Evolutionary conservation across 2,329 filamentous ascomycete species (phyloP).

Genomic region (Diaporthe citrichinensis): DNA sequence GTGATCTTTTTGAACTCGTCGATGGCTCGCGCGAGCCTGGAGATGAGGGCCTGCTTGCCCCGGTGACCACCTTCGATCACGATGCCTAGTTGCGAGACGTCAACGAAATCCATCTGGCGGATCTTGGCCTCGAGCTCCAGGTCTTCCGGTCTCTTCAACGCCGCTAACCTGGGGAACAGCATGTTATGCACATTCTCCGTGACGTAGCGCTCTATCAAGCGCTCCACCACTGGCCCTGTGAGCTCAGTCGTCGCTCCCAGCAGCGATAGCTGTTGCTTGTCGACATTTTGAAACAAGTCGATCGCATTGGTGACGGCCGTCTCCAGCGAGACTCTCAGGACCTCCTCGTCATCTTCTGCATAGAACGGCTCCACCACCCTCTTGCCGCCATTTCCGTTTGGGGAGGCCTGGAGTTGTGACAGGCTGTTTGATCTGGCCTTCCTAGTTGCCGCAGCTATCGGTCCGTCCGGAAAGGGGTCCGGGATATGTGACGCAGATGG

Average conservation of each 20-base stretch:
- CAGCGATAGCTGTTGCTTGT: conserved; percentile 93
- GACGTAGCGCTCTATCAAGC: conserved; percentile 94
- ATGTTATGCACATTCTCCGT: conserved; percentile 93
- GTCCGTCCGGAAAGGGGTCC: conserved; percentile 70
- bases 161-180: conserved; percentile 85
- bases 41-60: conserved; percentile 85
- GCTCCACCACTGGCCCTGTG: conserved; percentile 91
- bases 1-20: conserved; percentile 91
- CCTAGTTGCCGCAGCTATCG: conserved; percentile 68
- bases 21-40: conserved; percentile 82
- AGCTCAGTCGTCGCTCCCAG: conserved; percentile 94
- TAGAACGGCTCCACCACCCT: conserved; percentile 73
- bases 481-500: conserved; percentile 73
- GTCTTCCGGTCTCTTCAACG: conserved; percentile 85
- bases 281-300: conserved; percentile 94
- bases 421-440: conserved; percentile 68
- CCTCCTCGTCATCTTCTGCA: conserved; percentile 90
- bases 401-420: conserved; percentile 38
- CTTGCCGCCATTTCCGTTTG: conserved; percentile 39
- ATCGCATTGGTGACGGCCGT: conserved; percentile 94
- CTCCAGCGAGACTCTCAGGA: conserved; percentile 90
- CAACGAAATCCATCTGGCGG: conserved; percentile 91
- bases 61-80: conserved; percentile 82
- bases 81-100: conserved; percentile 95
- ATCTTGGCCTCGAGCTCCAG: conserved; percentile 90